These are phyloP conservation scores for Porcisia deanei DNA, from an alignment of 208 protist species.

Conservation along the genomic window DNA sequence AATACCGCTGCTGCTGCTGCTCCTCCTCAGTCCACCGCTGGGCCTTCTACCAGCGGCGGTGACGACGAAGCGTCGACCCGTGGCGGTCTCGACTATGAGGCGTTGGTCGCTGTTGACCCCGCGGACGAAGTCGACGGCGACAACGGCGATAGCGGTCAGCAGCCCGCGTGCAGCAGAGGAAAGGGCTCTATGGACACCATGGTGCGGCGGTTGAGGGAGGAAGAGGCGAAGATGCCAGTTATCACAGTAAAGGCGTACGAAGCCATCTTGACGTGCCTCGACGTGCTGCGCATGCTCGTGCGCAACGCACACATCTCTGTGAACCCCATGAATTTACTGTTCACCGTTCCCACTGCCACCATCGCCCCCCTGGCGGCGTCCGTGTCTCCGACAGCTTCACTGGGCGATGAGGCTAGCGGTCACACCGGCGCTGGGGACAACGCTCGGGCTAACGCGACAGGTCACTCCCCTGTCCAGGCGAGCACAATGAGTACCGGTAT, in stretches of 20 bases:
- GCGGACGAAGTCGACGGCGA: background rate
- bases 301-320: slow-evolving; percentile 31
- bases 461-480: background rate
- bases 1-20: background rate
- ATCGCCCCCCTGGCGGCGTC: slow-evolving; percentile 7
- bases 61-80: slow-evolving; percentile 10
- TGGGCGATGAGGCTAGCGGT: background rate
- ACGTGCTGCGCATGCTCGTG: slow-evolving; percentile 46
- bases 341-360: slow-evolving; percentile 9
- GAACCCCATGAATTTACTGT: slow-evolving; percentile 30
- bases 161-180: background rate
- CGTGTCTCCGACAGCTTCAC: background rate
- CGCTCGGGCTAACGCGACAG: background rate
- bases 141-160: background rate
- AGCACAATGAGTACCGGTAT: background rate
- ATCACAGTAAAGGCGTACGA: slow-evolving; percentile 52
- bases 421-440: background rate
- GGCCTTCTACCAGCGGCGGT: background rate
- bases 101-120: slow-evolving; percentile 11
- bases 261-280: slow-evolving; percentile 52
- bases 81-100: slow-evolving; percentile 26
- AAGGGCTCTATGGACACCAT: slow-evolving; percentile 1
- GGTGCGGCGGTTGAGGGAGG: slow-evolving; percentile 8
- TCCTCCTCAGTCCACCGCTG: background rate
- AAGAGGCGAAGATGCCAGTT: slow-evolving; percentile 22